Evolutionary conservation across 2,329 filamentous ascomycete species (phyloP).

Genomic region (Aspergillus thermomutatus): DNA sequence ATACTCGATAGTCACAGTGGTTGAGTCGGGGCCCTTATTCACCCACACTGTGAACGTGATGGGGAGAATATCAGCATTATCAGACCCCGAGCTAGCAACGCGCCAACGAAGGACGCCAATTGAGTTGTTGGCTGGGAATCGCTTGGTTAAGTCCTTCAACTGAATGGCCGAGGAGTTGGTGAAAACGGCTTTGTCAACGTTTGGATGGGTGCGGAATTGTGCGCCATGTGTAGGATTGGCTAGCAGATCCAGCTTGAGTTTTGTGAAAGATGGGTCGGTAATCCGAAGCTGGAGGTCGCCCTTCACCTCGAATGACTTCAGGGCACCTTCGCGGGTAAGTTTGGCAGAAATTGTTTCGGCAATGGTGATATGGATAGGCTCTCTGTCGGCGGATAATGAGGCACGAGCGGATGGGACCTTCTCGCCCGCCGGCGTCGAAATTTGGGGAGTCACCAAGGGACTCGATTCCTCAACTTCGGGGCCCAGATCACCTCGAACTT

Average conservation of each 20-base stretch:
- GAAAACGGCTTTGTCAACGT: slow-evolving; percentile 88
- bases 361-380: slow-evolving; percentile 83
- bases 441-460: slow-evolving; percentile 64
- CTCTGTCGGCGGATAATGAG: slow-evolving; percentile 69
- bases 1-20: slow-evolving; percentile 91
- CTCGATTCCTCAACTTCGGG: slow-evolving; percentile 70
- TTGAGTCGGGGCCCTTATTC: slow-evolving; percentile 78
- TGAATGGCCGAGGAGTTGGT: slow-evolving; percentile 80
- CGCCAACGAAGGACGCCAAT: slow-evolving; percentile 94
- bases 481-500: slow-evolving; percentile 88
- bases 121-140: slow-evolving; percentile 91
- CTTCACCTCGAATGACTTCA: slow-evolving; percentile 84
- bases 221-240: slow-evolving; percentile 76
- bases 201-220: slow-evolving; percentile 93
- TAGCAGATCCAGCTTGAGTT: slow-evolving; percentile 79
- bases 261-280: slow-evolving; percentile 81
- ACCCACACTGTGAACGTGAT: slow-evolving; percentile 98
- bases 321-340: slow-evolving; percentile 78
- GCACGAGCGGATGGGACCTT: slow-evolving; percentile 53
- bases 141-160: slow-evolving; percentile 80
- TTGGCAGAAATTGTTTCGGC: slow-evolving; percentile 88
- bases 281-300: slow-evolving; percentile 91
- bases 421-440: slow-evolving; percentile 52
- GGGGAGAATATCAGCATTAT: slow-evolving; percentile 76
- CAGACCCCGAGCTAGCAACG: slow-evolving; percentile 69